These are phyloP conservation scores for Yueomyces sinensis DNA, from an alignment of 805 yeast genomes.

Conservation along the genomic window DNA sequence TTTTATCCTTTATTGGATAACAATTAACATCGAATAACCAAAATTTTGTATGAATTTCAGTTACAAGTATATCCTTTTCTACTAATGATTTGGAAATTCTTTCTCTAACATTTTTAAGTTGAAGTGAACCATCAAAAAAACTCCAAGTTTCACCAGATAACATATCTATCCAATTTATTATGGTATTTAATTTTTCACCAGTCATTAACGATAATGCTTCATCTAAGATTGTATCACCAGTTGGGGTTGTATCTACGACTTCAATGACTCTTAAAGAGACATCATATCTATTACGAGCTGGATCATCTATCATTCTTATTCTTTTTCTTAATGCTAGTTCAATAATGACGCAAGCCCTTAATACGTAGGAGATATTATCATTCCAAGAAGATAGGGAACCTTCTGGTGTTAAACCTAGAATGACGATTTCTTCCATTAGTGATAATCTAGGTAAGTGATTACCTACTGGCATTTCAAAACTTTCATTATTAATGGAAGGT, in stretches of 20 bases:
- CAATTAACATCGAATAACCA: constrained; percentile 96
- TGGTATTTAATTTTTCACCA: constrained; percentile 64
- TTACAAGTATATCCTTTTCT: constrained; percentile 89
- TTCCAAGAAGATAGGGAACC: constrained; percentile 97
- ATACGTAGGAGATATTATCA: constrained; percentile 90
- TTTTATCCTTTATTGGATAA: constrained; percentile 83
- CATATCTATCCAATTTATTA: constrained; percentile 86
- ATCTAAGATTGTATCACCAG: constrained; percentile 91
- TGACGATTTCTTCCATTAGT: constrained; percentile 89
- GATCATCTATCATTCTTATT: constrained; percentile 80
- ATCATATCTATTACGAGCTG: constrained; percentile 81
- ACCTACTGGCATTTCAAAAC: no score
- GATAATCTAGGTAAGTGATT: constrained; percentile 67
- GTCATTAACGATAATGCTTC: constrained; percentile 88
- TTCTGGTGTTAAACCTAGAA: constrained; percentile 86
- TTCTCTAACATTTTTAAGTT: constrained; percentile 93
- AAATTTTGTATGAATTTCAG: constrained; percentile 80
- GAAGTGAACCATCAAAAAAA: constrained; percentile 83
- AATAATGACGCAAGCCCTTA: constrained; percentile 84
- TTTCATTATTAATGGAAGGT: no score
- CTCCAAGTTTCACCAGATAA: constrained; percentile 97
- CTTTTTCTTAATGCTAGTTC: constrained; percentile 88
- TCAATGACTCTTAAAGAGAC: constrained; percentile 78
- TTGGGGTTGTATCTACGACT: constrained; percentile 70
- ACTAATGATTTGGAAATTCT: constrained; percentile 92